Evolutionary conservation across 768 basidiomycete species (phyloP), one percentile per base, ranked within the genome.

Genomic region (Suillus occidentalis): DNA sequence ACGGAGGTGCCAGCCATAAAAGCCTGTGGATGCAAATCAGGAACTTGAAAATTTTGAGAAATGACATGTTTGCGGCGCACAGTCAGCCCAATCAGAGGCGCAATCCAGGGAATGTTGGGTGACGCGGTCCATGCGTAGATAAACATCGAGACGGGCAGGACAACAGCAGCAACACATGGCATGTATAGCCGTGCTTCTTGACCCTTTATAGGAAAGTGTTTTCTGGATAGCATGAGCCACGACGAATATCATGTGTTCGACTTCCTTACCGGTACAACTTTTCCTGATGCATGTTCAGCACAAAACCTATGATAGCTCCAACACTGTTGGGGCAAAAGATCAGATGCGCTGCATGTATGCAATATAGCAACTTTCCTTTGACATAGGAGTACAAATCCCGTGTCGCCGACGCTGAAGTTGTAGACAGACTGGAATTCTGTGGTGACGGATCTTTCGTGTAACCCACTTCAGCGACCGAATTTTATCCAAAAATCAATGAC

Each of bases 111-210:
- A 16, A 90, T 79, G 3, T 66, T 69, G 0, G 83, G 69, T 63
- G 81, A 85, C 18, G 86, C 83, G 25, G 87, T 86, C 86, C 88
- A 91, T 0, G 87, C 89, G 68, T 87, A 91, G 18, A 91, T 84
- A 72, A 90, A 85, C 82, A 89, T 86, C 36, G 82, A 83, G 1
- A 79, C 66, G 0, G 88, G 88, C 63, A 88, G 77, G 6, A 85
- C 71, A 28, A 89, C 53, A 0, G 80, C 86, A 0, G 85, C 87
- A 28, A 78, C 70, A 71, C 87, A 87, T 34, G 85, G 81, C 20
- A 78, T 70, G 63, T 85, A 87, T 22, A 90, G 71, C 8, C 89
- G 82, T 0, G 89, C 89, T 75, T 90, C 89, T 10, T 79, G 81
- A 6, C 81, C 72, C 62, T 55, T 74, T n/a, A 7, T 63, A 9